Evolutionary conservation across 164 flowering plant species (phyloP).

Genomic region (grape (Vitis vinifera)): DNA sequence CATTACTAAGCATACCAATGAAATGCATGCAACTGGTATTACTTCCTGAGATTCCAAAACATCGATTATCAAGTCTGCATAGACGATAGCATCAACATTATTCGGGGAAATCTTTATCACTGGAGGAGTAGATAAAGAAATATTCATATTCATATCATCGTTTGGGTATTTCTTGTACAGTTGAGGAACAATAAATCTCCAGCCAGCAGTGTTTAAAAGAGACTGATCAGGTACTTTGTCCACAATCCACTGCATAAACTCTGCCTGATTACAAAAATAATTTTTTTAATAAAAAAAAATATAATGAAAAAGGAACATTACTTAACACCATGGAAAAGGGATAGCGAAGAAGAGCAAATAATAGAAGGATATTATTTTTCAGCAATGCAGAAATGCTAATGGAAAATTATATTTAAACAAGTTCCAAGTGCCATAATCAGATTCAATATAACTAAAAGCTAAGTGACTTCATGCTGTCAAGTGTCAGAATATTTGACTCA

Average conservation of each 20-base stretch:
- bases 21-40: conserved; percentile 81
- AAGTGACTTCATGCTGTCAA: too few relatives aligned
- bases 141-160: conserved; percentile 74
- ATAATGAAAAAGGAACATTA: not conserved
- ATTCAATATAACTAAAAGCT: too few relatives aligned
- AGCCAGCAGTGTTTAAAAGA: conserved; percentile 85
- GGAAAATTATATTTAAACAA: too few relatives aligned
- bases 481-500: too few relatives aligned
- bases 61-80: conserved; percentile 68
- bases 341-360: not conserved
- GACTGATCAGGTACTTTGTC: conserved; percentile 82
- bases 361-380: not conserved
- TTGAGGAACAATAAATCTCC: conserved; percentile 86
- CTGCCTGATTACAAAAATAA: conserved; percentile 47
- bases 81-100: conserved; percentile 49
- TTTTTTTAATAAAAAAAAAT: not conserved
- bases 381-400: not conserved
- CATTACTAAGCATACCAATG: conserved; percentile 56
- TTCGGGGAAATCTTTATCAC: conserved; percentile 42
- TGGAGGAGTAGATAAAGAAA: conserved; percentile 73
- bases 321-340: not conserved
- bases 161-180: conserved; percentile 88
- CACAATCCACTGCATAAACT: conserved; percentile 77
- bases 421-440: too few relatives aligned
- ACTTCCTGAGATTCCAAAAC: conserved; percentile 63